A percentile compares a stretch with the other conserved stretches of the same genome.
Evolutionary conservation across 805 yeast species (phyloP).

Genomic region (Candida xyloterini): DNA sequence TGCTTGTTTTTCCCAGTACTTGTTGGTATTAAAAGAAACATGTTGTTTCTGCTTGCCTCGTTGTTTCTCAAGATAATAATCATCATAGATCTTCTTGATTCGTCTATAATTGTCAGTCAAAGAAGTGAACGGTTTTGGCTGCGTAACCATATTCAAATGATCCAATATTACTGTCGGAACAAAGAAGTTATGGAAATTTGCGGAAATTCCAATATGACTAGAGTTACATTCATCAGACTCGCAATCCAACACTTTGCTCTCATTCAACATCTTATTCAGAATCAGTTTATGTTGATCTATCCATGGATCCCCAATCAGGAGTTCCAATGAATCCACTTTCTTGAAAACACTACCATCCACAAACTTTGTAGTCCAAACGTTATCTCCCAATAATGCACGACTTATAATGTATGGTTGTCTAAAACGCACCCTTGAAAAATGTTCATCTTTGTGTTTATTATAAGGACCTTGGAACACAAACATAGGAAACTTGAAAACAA

Average conservation of each 20-base stretch:
- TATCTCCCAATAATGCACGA: slow-evolving; percentile 41
- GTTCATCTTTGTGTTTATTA: slow-evolving; percentile 1
- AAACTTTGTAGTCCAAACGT: slow-evolving; percentile 52
- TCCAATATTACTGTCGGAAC: slow-evolving; percentile 25
- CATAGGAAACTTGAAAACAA: slow-evolving; percentile 37
- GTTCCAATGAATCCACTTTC: slow-evolving; percentile 45
- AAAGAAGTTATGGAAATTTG: slow-evolving; percentile 30
- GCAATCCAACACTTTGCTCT: slow-evolving; percentile 40
- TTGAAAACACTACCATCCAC: slow-evolving; percentile 42
- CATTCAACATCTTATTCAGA: slow-evolving; percentile 34
- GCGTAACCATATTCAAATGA: slow-evolving; percentile 11
- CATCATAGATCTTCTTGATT: slow-evolving; percentile 29
- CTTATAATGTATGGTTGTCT: slow-evolving; percentile 28
- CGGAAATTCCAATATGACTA: slow-evolving; percentile 39
- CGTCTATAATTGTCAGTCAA: slow-evolving; percentile 29
- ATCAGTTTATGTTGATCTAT: slow-evolving; percentile 32
- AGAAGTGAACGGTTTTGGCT: slow-evolving; percentile 17
- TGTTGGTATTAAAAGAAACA: slow-evolving; percentile 26
- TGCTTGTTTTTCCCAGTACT: slow-evolving; percentile 29
- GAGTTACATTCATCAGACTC: slow-evolving; percentile 39
- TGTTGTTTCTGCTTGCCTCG: slow-evolving; percentile 20
- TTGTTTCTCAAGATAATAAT: slow-evolving; percentile 26
- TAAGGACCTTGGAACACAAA: slow-evolving; percentile 13
- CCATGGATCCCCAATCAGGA: slow-evolving; percentile 45
- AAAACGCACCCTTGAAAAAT: slow-evolving; percentile 29